Evolutionary conservation across 192 early-diverging fungal species (phyloP), one percentile per base, ranked within the genome.

Genomic region (Funneliformis geosporum): DNA sequence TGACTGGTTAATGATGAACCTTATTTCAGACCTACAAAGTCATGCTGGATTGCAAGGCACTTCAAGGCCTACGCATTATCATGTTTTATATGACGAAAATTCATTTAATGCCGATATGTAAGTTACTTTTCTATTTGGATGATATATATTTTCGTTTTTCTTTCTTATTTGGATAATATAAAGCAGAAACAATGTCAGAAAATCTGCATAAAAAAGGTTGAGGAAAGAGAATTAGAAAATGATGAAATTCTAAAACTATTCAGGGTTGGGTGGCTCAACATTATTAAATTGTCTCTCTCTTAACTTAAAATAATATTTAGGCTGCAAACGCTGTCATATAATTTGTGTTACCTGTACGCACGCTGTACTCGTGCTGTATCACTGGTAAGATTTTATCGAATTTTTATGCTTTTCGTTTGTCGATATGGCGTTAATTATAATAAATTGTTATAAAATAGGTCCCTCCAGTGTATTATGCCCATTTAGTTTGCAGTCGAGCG

Each of bases 11-110:
- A 64, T 64, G n/a, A n/a, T n/a, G n/a, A 55, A 7, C 18, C 50
- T 55, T 21, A 21, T n/a, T 33, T 2, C 5, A 82, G 80, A 93
- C 73, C 83, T 99, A 11, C 95, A 94, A 80, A 92, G 95, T 2
- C 97, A 99, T 78, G 91, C 94, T 2, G 96, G 96, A 27, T 87
- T 97, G 38, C 96, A 98, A 79, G 97, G 97, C 47, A 97, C 96
- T 0, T 95, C 94, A 8, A 92, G 96, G n/a, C 96, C 97, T 0
- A 94, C 94, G 0, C 95, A 96, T 81, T 99, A 99, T 88, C 91
- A 93, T 65, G 96, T 97, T 12, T 84, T 99, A 21, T 88, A 92
- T 66, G 95, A 99, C 78, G 96, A 98, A 23, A 94, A 95, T 82
- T 80, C 85, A 2, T 95, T 96, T 40, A 88, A 89, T 2, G 78